Evolutionary conservation across 441 rosid species (phyloP).

Genomic region (Populus hybrid): DNA sequence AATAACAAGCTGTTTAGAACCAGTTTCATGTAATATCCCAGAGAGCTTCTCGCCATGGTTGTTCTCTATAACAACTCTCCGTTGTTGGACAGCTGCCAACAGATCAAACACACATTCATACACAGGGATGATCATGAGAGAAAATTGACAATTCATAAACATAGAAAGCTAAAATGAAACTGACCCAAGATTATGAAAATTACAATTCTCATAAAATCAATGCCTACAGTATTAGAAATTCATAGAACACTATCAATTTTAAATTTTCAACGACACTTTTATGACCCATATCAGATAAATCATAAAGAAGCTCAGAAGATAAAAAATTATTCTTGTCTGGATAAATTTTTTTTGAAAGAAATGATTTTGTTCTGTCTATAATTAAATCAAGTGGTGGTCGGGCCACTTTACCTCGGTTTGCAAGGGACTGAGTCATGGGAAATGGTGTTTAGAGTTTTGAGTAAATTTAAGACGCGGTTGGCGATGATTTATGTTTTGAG

Average conservation of each 20-base stretch:
- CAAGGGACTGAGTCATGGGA: not conserved
- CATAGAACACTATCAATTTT: not conserved
- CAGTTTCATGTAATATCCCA: conserved; percentile 73
- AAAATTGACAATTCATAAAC: not conserved
- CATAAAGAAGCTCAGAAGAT: not conserved
- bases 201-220: not conserved
- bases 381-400: not conserved
- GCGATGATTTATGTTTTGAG: not conserved
- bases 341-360: not conserved
- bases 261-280: too few relatives aligned
- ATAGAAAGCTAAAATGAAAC: not conserved
- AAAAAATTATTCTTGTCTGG: not conserved
- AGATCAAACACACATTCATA: not conserved
- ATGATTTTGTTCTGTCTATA: not conserved
- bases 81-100: conserved; percentile 22
- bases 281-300: not conserved
- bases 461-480: not conserved
- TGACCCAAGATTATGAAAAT: not conserved
- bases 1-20: conserved; percentile 66
- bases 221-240: not conserved
- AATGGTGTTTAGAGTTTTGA: not conserved
- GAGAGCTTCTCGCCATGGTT: conserved; percentile 69
- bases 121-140: not conserved
- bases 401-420: not conserved
- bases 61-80: conserved; percentile 53